Percentiles rank a stretch among this genome's conserved stretches.
phyloP scores from a whole-genome alignment of 1,284 basidiomycete species.

The Trichosporon sp. region DNA sequence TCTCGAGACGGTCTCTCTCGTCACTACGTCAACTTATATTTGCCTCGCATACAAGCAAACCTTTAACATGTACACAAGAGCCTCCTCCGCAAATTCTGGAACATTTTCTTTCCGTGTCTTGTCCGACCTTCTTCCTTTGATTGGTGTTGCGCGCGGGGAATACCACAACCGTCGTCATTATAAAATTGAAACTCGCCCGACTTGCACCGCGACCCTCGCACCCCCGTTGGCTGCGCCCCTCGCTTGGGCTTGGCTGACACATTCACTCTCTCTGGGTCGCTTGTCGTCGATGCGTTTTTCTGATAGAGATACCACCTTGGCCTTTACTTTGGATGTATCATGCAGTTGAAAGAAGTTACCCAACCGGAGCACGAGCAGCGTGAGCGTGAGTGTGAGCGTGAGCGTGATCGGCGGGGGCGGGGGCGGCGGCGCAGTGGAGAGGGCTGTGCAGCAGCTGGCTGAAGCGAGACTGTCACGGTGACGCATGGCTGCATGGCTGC shows the following conservation, averaged over 20 bases:
- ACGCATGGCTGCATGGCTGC: too few relatives aligned
- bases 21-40: neutral
- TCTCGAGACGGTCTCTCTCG: neutral
- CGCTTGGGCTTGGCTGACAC: neutral
- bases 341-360: slow-evolving; percentile 2
- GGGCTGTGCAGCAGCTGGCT: neutral
- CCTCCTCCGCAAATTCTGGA: slow-evolving; percentile 3
- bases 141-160: neutral
- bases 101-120: neutral
- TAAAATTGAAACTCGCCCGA: slow-evolving; percentile 4
- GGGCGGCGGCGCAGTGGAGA: neutral
- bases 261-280: neutral
- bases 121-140: slow-evolving; percentile 1
- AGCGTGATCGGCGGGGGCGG: neutral
- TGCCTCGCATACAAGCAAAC: slow-evolving; percentile 4
- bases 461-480: neutral
- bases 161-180: neutral
- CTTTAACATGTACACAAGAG: slow-evolving; percentile 6
- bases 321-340: slow-evolving; percentile 2
- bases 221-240: neutral
- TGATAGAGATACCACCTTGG: slow-evolving; percentile 6
- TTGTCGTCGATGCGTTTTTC: slow-evolving; percentile 2
- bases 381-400: neutral
- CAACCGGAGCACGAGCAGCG: neutral
- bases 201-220: neutral